Percentiles rank a stretch among this genome's conserved stretches.
Conservation (phyloP, 768 basidiomycete species). For the Tephrocybe sp. region DNA sequence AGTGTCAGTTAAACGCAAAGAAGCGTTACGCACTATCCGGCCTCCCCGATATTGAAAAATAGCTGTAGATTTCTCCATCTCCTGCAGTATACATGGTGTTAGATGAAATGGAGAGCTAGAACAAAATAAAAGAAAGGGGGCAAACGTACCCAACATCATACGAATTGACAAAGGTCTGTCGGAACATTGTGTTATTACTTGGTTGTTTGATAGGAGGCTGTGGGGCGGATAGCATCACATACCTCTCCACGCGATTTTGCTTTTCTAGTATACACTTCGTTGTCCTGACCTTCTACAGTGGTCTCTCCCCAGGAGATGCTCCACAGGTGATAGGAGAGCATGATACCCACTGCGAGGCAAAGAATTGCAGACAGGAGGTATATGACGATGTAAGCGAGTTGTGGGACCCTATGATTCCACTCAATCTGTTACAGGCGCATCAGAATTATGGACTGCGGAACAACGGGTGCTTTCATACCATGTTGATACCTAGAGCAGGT, state of each 20-base stretch:
- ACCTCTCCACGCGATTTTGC: conserved; percentile 73
- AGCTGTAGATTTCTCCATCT: conserved; percentile 66
- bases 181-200: background rate
- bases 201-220: no score
- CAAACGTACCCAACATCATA: conserved; percentile 88
- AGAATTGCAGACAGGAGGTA: conserved; percentile 79
- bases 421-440: conserved; percentile 21
- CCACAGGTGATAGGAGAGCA: conserved; percentile 74
- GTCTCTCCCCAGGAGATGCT: conserved; percentile 77
- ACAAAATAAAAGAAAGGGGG: no score
- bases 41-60: conserved; percentile 83
- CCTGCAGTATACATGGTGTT: conserved; percentile 23
- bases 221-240: conserved; percentile 17
- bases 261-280: conserved; percentile 68
- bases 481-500: conserved; percentile 54
- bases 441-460: background rate
- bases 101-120: background rate
- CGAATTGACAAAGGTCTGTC: conserved; percentile 79
- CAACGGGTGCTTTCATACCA: conserved; percentile 32
- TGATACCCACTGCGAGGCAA: conserved; percentile 67
- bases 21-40: conserved; percentile 68
- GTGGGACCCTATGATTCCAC: conserved; percentile 68
- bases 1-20: background rate
- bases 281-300: conserved; percentile 86
- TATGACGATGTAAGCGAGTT: conserved; percentile 63